phyloP scores from a whole-genome alignment of 768 basidiomycete species.

The Suillus sp. region DNA sequence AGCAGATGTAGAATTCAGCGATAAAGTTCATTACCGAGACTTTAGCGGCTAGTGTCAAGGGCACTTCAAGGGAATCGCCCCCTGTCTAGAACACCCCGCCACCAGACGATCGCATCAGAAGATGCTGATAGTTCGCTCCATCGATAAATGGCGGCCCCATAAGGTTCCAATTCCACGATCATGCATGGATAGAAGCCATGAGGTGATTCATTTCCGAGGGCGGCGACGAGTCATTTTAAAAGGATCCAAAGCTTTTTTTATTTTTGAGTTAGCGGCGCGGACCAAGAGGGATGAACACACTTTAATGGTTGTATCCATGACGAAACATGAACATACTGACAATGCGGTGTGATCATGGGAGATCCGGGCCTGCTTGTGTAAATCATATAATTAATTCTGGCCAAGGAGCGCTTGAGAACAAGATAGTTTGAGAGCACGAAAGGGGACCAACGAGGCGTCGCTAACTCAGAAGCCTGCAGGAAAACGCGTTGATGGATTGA shows the following conservation, averaged over 20 bases:
- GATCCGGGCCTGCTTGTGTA: constrained; percentile 13
- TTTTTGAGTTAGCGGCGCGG: constrained; percentile 2
- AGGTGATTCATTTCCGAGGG: constrained; percentile 38
- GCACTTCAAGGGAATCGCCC: constrained; percentile 11
- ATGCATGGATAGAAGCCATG: constrained; percentile 30
- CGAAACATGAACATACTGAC: constrained; percentile 12
- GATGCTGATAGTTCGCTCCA: constrained; percentile 29
- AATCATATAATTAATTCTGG: constrained; percentile 17
- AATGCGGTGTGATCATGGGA: constrained; percentile 15
- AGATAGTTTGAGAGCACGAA: constrained; percentile 22
- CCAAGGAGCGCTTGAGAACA: constrained; percentile 12
- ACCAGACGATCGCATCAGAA: constrained; percentile 28
- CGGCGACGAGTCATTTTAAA: constrained; percentile 16
- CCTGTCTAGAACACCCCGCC: constrained; percentile 20
- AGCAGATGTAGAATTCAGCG: neutral
- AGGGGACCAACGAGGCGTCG: constrained; percentile 18
- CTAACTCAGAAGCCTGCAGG: constrained; percentile 10
- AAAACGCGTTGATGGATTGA: constrained; percentile 12
- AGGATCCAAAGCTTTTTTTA: constrained; percentile 3
- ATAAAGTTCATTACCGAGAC: constrained; percentile 29
- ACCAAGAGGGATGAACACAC: neutral
- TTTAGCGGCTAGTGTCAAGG: constrained; percentile 12
- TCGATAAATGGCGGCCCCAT: constrained; percentile 28
- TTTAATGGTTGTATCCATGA: constrained; percentile 23
- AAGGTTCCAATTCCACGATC: constrained; percentile 28